Evolutionary conservation across 2,329 filamentous ascomycete genomes (phyloP).

Genomic region (Lasiodiplodia gonubiensis): DNA sequence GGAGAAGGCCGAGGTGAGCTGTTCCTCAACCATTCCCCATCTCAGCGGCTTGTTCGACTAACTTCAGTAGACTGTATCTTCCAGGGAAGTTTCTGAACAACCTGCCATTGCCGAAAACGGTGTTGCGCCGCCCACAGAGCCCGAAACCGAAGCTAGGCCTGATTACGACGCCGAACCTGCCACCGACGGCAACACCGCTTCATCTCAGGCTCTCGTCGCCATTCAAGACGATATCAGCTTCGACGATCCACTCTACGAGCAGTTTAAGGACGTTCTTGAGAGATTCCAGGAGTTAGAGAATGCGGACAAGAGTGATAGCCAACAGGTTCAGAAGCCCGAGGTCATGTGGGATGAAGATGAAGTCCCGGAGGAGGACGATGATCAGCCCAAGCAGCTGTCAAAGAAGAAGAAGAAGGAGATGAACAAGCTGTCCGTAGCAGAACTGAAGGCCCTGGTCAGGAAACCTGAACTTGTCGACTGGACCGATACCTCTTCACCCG

Average conservation of each 20-base stretch:
- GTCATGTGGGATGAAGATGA: conserved; percentile 86
- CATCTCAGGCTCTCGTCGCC: conserved; percentile 43
- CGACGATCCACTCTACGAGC: conserved; percentile 78
- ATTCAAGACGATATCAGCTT: conserved; percentile 60
- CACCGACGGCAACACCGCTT: conserved; percentile 36
- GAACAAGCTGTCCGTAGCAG: conserved; percentile 91
- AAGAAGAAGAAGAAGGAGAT: conserved; percentile 94
- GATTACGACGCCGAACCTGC: conserved; percentile 33
- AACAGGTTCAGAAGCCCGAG: conserved; percentile 71
- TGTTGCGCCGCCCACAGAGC: conserved; percentile 40
- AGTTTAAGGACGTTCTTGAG: conserved; percentile 82
- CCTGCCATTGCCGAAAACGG: conserved; percentile 39
- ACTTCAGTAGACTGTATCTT: conserved; percentile 14
- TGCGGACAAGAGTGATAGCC: conserved; percentile 65
- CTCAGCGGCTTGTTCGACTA: neutral
- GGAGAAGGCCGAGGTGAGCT: conserved; percentile 70
- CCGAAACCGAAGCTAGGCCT: conserved; percentile 20
- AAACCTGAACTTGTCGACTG: conserved; percentile 96
- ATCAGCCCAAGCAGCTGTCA: conserved; percentile 72
- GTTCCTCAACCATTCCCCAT: neutral
- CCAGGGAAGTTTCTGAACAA: conserved; percentile 42
- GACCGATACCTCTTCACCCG: conserved; percentile 91
- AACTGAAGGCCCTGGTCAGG: conserved; percentile 88
- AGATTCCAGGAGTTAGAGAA: conserved; percentile 65
- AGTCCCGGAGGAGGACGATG: conserved; percentile 78